A percentile compares a stretch with the other conserved stretches of the same genome.
These are phyloP conservation scores for Pichia norvegensis DNA, from an alignment of 1,139 yeast species.

Conservation along the genomic window DNA sequence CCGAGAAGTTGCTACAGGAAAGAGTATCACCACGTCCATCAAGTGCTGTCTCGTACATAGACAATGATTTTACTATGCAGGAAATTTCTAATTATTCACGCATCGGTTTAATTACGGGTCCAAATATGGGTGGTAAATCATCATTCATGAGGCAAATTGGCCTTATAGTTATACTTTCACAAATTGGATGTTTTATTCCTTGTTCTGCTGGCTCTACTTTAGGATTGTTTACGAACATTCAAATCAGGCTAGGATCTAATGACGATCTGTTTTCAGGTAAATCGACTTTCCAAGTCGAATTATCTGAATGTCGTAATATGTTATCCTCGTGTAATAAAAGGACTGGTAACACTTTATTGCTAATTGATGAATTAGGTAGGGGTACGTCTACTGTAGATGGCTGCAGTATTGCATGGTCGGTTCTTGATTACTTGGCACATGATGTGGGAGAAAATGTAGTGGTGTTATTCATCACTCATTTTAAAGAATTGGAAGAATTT, in stretches of 20 bases:
- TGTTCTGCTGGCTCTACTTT: slow-evolving; percentile 37
- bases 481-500: slow-evolving; percentile 59
- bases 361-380: slow-evolving; percentile 62
- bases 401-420: slow-evolving; percentile 73
- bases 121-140: slow-evolving; percentile 77
- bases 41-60: slow-evolving; percentile 38
- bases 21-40: slow-evolving; percentile 23
- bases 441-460: slow-evolving; percentile 39
- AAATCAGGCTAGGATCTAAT: slow-evolving; percentile 62
- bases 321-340: slow-evolving; percentile 26
- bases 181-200: slow-evolving; percentile 40
- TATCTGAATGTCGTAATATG: slow-evolving; percentile 57
- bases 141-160: slow-evolving; percentile 61
- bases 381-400: slow-evolving; percentile 92
- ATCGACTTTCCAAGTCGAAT: slow-evolving; percentile 72
- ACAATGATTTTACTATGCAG: slow-evolving; percentile 58
- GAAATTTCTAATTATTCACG: slow-evolving; percentile 38
- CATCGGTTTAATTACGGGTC: slow-evolving; percentile 54
- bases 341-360: slow-evolving; percentile 41
- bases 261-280: slow-evolving; percentile 63
- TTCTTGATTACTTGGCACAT: slow-evolving; percentile 53
- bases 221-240: slow-evolving; percentile 54
- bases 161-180: slow-evolving; percentile 45
- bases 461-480: slow-evolving; percentile 80
- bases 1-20: slow-evolving; percentile 37